phyloP scores from a whole-genome alignment of 148 eudicot genomes.

The Camellia sinensis region DNA sequence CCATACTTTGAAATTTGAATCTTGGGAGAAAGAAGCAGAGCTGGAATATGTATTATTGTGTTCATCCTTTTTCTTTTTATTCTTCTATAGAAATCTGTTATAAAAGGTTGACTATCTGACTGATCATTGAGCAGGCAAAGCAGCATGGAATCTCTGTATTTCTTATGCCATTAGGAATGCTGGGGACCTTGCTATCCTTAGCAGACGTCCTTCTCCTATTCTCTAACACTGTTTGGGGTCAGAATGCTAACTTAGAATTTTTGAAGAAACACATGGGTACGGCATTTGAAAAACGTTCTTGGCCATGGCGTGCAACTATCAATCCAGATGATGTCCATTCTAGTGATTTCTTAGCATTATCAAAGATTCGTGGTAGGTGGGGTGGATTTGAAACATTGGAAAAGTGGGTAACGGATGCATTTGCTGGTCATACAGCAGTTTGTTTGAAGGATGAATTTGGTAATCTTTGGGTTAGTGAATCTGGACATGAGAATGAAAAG shows the following conservation, averaged over 20 bases:
- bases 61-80: constrained; percentile 5
- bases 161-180: constrained; percentile 99
- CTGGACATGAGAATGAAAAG: constrained; percentile 99
- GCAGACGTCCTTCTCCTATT: constrained; percentile 90
- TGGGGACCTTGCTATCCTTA: constrained; percentile 89
- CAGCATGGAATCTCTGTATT: constrained; percentile 95
- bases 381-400: constrained; percentile 98
- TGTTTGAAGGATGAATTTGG: constrained; percentile 90
- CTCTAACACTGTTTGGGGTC: constrained; percentile 87
- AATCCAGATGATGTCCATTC: constrained; percentile 89
- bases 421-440: constrained; percentile 98
- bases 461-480: constrained; percentile 96
- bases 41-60: constrained; percentile 71
- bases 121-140: constrained; percentile 65
- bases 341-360: constrained; percentile 92
- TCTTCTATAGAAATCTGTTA: not conserved
- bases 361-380: constrained; percentile 99
- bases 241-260: constrained; percentile 80
- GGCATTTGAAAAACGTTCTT: constrained; percentile 73
- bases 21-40: constrained; percentile 97
- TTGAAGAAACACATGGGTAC: constrained; percentile 95
- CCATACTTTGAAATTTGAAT: constrained; percentile 72
- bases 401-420: constrained; percentile 99
- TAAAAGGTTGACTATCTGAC: constrained; percentile 16
- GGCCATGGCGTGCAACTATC: constrained; percentile 70